A percentile compares a stretch with the other conserved stretches of the same genome.
Evolutionary conservation across 345 rosid species (phyloP).

Genomic region (Nasturtium officinale): DNA sequence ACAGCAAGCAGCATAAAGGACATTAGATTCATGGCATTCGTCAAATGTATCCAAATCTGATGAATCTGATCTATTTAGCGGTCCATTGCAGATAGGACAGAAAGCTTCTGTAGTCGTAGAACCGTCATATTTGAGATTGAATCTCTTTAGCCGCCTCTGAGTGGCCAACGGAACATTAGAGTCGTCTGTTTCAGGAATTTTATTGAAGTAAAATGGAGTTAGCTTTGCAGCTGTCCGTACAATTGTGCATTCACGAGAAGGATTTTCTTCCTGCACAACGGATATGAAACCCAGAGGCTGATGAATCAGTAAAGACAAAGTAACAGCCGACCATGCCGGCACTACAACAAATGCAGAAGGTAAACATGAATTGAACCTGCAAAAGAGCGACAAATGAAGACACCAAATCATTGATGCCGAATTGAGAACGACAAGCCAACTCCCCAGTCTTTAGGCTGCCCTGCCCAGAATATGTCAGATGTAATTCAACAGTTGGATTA

Average conservation of each 20-base stretch:
- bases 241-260: conserved; percentile 84
- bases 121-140: conserved; percentile 59
- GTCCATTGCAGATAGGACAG: conserved; percentile 79
- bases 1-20: conserved; percentile 61
- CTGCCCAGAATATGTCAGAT: conserved; percentile 59
- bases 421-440: conserved; percentile 44
- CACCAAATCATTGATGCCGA: conserved; percentile 78
- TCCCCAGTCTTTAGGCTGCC: conserved; percentile 78
- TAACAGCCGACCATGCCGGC: background rate
- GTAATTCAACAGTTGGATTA: conserved; percentile 39
- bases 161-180: conserved; percentile 70
- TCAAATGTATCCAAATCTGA: conserved; percentile 35
- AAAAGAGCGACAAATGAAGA: conserved; percentile 79
- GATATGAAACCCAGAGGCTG: background rate
- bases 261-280: conserved; percentile 77
- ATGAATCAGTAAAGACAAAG: background rate
- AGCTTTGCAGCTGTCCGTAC: conserved; percentile 94
- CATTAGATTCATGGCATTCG: conserved; percentile 36
- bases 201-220: conserved; percentile 84
- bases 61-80: conserved; percentile 53
- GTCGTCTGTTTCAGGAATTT: conserved; percentile 72
- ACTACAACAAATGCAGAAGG: background rate
- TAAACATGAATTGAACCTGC: conserved; percentile 54
- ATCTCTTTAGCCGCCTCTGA: conserved; percentile 78
- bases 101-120: conserved; percentile 74